Base-by-base conservation (phyloP, 2,329 filamentous ascomycete species). In the Botrytis fragariae region DNA sequence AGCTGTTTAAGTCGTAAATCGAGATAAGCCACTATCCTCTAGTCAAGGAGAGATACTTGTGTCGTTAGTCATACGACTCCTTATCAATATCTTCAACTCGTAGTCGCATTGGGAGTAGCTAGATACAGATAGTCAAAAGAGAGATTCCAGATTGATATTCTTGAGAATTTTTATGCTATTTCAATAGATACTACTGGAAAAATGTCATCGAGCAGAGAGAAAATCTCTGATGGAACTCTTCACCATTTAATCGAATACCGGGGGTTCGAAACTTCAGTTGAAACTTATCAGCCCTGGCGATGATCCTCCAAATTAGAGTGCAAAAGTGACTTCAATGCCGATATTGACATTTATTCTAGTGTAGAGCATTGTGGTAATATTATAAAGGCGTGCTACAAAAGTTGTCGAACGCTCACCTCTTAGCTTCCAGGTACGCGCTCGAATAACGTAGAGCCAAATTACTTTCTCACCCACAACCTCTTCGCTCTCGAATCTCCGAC, bases 101-200 rank as follows among this genome's bases (percentile, higher is more conserved):
- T 29, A 57, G n/a, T 18, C 51, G 14, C 14, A 57, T 51, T 54
- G 25, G 51, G 51, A 29, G 14, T 54, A 54, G n/a, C 51, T 29
- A 8, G 3, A 54, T 18, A 29, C 6, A 54, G 9, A 5, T 1
- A n/a, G n/a, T n/a, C n/a, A 10, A 25, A 5, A 1, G 3, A 25
- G 22, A n/a, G 10, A 51, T 51, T 1, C 10, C 22, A n/a, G 1
- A 10, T 14, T 12, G 12, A n/a, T 0, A n/a, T 6, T 0, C 1
- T 29, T 29, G 14, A 3, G 5, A 14, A 51, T 6, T 3, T n/a
- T 16, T 16, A 51, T n/a, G 4, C 7, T 0, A 0, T 5, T n/a
- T n/a, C 25, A n/a, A 7, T 2, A 1, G 10, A 14, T n/a, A n/a
- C 48, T 51, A 16, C 16, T 51, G 12, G 4, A 16, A 51, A 51